Conservation (phyloP, 2,329 filamentous ascomycete species). For the Sphaerostilbella broomeana region DNA sequence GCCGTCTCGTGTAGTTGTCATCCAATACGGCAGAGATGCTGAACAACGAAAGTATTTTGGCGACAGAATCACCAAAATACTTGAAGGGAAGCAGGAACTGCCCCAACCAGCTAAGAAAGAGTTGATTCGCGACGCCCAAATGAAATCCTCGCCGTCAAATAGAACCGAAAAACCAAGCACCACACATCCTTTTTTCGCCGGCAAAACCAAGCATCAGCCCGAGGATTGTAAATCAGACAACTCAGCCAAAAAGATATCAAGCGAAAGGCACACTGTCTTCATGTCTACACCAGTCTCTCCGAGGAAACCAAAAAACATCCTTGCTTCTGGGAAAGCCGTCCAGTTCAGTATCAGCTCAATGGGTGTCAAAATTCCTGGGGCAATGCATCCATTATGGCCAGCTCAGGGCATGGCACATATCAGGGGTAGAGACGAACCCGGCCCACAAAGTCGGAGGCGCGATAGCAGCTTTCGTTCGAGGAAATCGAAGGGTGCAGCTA, state of each 20-base stretch:
- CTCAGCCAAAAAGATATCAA: conserved; percentile 19
- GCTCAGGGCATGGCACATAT: conserved; percentile 58
- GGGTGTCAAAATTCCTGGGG: conserved; percentile 56
- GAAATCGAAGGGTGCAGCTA: conserved; percentile 45
- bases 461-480: conserved; percentile 18
- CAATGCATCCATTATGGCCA: conserved; percentile 65
- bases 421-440: conserved; percentile 35
- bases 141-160: conserved; percentile 17
- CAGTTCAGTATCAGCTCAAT: conserved; percentile 39
- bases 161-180: conserved; percentile 22
- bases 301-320: conserved; percentile 30
- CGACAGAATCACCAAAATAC: conserved; percentile 55
- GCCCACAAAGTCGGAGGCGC: background rate
- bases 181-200: conserved; percentile 39
- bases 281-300: conserved; percentile 50
- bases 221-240: conserved; percentile 18
- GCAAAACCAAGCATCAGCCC: conserved; percentile 26
- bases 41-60: conserved; percentile 44
- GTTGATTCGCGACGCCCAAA: conserved; percentile 2
- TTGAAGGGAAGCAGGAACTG: conserved; percentile 31
- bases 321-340: conserved; percentile 22
- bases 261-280: conserved; percentile 37
- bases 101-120: conserved; percentile 23
- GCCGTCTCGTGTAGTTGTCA: conserved; percentile 41
- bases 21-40: conserved; percentile 53